A percentile compares a stretch with the other conserved stretches of the same genome.
These are phyloP conservation scores for Botrytis porri DNA, from an alignment of 2,329 filamentous ascomycete species.

Conservation along the genomic window DNA sequence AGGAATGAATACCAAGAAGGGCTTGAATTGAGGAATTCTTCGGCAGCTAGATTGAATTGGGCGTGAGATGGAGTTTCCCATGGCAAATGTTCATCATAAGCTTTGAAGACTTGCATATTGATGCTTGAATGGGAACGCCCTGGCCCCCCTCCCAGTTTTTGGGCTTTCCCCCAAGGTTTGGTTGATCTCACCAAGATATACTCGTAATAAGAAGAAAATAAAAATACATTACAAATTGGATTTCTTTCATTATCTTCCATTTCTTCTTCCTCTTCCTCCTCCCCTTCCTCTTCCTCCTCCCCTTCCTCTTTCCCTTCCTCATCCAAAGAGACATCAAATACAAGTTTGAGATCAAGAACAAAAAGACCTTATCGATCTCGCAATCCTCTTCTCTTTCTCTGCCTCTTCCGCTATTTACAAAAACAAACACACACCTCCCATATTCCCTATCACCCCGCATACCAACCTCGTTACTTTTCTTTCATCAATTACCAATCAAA, in stretches of 20 bases:
- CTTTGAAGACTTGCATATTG: neutral
- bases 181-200: neutral
- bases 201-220: neutral
- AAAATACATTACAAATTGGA: neutral
- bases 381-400: neutral
- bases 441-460: neutral
- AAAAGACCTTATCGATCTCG: neutral
- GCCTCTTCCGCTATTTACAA: neutral
- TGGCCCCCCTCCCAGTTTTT: neutral
- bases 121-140: neutral
- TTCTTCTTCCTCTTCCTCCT: neutral
- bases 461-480: conserved; percentile 10
- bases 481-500: conserved; percentile 5
- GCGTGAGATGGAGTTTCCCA: neutral
- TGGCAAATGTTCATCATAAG: neutral
- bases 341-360: neutral
- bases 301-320: neutral
- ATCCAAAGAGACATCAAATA: neutral
- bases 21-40: neutral
- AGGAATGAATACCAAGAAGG: neutral
- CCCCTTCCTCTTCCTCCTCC: neutral
- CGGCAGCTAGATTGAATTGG: neutral
- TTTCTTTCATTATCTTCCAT: neutral
- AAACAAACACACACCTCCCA: neutral
- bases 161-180: neutral